These are phyloP conservation scores for Trypethelium eluteriae DNA, from an alignment of 495 filamentous ascomycete species.

Conservation along the genomic window DNA sequence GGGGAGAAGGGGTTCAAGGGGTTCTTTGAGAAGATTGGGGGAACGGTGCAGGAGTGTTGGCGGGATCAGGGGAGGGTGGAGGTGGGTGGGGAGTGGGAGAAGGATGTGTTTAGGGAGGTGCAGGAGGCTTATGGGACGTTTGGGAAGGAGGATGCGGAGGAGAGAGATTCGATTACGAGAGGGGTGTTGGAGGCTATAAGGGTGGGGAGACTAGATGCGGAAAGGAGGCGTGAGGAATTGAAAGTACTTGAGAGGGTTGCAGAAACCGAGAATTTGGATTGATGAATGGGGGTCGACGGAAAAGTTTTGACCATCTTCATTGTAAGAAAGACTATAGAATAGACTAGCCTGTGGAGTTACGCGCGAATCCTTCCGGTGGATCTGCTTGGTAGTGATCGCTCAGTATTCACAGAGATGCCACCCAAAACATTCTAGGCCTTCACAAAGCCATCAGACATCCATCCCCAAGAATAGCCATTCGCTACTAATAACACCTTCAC, in stretches of 20 bases:
- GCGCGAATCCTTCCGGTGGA: background rate
- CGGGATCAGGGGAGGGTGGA: conserved; percentile 41
- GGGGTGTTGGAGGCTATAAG: conserved; percentile 29
- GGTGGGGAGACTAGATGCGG: conserved; percentile 14
- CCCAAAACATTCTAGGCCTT: too few relatives aligned
- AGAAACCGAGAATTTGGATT: background rate
- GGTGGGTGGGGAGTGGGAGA: conserved; percentile 37
- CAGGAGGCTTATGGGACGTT: conserved; percentile 32
- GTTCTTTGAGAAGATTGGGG: conserved; percentile 51
- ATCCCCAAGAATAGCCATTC: conserved; percentile 81
- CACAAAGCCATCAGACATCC: conserved; percentile 51
- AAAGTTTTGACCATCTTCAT: background rate
- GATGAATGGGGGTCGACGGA: background rate
- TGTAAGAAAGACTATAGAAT: background rate
- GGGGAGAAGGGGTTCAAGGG: conserved; percentile 47
- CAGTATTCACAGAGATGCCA: too few relatives aligned
- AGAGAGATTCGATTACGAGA: conserved; percentile 30
- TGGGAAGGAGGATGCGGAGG: conserved; percentile 19
- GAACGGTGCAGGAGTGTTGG: conserved; percentile 51
- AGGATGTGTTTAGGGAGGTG: conserved; percentile 27
- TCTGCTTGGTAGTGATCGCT: background rate
- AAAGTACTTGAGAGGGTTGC: background rate
- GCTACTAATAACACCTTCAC: conserved; percentile 53
- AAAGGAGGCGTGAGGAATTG: background rate
- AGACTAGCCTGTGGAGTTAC: background rate